Evolutionary conservation across 345 rosid species (phyloP).

Genomic region (Lumnitzera racemosa): DNA sequence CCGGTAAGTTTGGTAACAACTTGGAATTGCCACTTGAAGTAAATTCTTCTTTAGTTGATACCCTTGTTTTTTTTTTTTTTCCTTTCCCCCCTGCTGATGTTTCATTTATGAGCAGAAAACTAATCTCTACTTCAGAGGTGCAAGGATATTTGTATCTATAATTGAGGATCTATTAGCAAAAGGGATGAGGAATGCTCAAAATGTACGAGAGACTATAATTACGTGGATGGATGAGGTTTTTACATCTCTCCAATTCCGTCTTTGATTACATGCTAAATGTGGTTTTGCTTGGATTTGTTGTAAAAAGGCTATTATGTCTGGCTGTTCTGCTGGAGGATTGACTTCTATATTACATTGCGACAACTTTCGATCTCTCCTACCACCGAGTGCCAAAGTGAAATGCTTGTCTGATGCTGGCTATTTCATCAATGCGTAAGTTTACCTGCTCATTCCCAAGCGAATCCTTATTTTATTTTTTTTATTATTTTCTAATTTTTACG

Average conservation of each 20-base stretch:
- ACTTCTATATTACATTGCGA: conserved; percentile 86
- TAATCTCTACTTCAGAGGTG: conserved; percentile 92
- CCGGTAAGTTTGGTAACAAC: conserved; percentile 37
- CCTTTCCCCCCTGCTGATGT: too few species aligned
- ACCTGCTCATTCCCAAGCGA: conserved; percentile 6
- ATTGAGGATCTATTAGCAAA: conserved; percentile 60
- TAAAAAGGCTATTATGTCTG: conserved; percentile 74
- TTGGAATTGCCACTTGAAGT: neutral
- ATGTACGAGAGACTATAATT: conserved; percentile 32
- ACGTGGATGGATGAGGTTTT: neutral
- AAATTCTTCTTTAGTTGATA: neutral
- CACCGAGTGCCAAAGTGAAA: conserved; percentile 1
- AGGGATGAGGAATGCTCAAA: conserved; percentile 85
- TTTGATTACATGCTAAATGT: neutral
- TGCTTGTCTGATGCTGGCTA: neutral
- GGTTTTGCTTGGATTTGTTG: neutral
- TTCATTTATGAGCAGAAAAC: conserved; percentile 48
- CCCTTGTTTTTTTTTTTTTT: neutral
- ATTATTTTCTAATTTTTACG: neutral
- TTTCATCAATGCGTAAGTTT: conserved; percentile 59
- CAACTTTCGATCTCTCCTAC: conserved; percentile 12
- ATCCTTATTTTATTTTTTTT: neutral
- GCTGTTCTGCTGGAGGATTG: conserved; percentile 98
- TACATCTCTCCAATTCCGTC: neutral
- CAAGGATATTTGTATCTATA: conserved; percentile 65